A percentile compares a stretch with the other conserved stretches of the same genome.
phyloP scores from a whole-genome alignment of 805 yeast genomes.

The Kodamaea kaohsiungensis region DNA sequence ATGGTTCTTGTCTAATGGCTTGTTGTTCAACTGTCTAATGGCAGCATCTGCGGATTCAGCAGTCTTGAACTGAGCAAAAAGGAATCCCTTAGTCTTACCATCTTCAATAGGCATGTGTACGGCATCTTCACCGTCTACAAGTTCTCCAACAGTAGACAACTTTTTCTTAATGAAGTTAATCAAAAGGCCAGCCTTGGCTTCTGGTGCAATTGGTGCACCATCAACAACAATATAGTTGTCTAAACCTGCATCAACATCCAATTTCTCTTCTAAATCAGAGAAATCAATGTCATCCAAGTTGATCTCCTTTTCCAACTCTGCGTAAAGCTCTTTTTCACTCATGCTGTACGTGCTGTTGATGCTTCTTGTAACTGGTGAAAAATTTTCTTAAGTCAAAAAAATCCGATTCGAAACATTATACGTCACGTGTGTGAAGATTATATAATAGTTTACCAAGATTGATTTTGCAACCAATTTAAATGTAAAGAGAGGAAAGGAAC shows the following conservation, averaged over 20 bases:
- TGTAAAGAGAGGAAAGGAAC: not conserved
- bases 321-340: constrained; percentile 23
- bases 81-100: constrained; percentile 82
- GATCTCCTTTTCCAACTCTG: constrained; percentile 42
- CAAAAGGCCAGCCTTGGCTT: constrained; percentile 77
- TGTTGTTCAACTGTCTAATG: constrained; percentile 77
- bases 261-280: constrained; percentile 81
- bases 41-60: constrained; percentile 73
- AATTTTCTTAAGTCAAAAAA: constrained; percentile 3
- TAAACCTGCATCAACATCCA: constrained; percentile 57
- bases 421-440: not conserved
- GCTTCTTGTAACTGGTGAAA: constrained; percentile 4
- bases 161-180: constrained; percentile 83
- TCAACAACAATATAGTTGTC: constrained; percentile 85
- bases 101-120: constrained; percentile 79
- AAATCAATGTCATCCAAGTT: constrained; percentile 63
- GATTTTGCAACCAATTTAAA: not conserved
- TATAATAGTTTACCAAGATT: not conserved
- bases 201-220: constrained; percentile 96
- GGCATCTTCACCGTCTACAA: constrained; percentile 58
- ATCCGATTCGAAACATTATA: not conserved
- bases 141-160: constrained; percentile 74
- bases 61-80: constrained; percentile 78
- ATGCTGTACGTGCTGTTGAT: constrained; percentile 7
- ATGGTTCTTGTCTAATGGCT: constrained; percentile 92